Percentiles rank a stretch among this genome's conserved stretches.
Conservation (phyloP, 164 flowering plant genomes). For the Magnolia kwangsiensis region DNA sequence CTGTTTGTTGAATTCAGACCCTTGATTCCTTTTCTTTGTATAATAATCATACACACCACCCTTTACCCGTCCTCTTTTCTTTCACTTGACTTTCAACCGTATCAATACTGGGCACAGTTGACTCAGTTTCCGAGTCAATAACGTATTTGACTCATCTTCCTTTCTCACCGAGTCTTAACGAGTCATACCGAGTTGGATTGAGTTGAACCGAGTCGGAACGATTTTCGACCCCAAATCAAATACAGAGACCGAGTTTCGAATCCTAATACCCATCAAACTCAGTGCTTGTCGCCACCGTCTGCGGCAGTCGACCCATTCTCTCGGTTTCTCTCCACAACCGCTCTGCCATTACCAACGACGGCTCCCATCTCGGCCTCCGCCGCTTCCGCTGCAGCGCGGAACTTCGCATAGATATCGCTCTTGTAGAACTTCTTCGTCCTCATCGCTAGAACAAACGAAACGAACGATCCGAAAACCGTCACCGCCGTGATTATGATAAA, state of each 20-base stretch:
- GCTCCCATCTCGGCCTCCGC: conserved; percentile 18
- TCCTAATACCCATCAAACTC: not conserved
- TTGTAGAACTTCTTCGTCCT: conserved; percentile 52
- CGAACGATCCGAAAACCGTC: conserved; percentile 43
- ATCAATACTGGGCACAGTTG: no score
- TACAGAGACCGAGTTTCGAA: not conserved
- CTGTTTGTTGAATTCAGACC: no score
- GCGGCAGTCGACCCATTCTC: not conserved
- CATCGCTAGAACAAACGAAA: conserved; percentile 43
- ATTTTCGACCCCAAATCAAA: no score
- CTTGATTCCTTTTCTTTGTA: no score
- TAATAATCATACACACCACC: no score
- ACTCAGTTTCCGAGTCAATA: no score
- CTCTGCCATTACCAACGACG: not conserved
- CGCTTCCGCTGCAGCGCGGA: conserved; percentile 24
- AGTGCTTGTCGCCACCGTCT: not conserved
- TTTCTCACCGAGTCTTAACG: no score
- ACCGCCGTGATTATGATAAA: conserved; percentile 42
- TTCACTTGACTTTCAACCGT: no score
- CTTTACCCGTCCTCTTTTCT: no score
- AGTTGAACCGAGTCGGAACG: not conserved
- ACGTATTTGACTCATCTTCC: not conserved
- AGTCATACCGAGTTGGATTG: no score
- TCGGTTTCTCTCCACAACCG: not conserved
- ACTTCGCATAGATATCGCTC: conserved; percentile 62